Conservation (phyloP, 2,329 filamentous ascomycete species). For the Exophiala spinifera region DNA sequence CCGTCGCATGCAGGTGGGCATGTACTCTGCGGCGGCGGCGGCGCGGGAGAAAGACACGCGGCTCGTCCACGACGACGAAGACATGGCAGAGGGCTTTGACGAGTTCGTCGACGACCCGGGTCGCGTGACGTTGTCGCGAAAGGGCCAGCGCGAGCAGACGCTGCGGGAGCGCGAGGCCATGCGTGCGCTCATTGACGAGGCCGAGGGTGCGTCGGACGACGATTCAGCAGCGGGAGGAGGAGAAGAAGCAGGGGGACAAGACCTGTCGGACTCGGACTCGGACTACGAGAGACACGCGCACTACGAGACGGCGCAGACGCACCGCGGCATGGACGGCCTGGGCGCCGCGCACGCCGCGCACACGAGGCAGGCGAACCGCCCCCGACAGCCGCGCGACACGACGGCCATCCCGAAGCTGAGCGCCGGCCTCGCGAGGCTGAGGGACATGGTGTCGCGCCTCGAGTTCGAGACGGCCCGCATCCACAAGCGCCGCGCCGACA, state of each 20-base stretch:
- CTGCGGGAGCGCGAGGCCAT: constrained; percentile 62
- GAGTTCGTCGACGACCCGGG: constrained; percentile 79
- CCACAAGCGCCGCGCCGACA: constrained; percentile 20
- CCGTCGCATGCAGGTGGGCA: constrained; percentile 34
- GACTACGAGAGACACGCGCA: constrained; percentile 66
- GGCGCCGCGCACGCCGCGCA: constrained; percentile 12
- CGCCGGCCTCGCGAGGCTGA: constrained; percentile 20
- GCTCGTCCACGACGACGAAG: constrained; percentile 81
- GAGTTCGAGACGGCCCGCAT: constrained; percentile 20
- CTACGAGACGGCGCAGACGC: constrained; percentile 83
- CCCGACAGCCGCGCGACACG: constrained; percentile 24
- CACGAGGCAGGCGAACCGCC: constrained; percentile 19
- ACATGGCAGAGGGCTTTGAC: constrained; percentile 90
- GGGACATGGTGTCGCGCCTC: constrained; percentile 21
- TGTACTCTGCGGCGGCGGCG: constrained; percentile 29
- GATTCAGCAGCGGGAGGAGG: no score
- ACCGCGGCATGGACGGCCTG: constrained; percentile 77
- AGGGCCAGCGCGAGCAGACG: constrained; percentile 47
- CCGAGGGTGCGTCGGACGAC: constrained; percentile 60
- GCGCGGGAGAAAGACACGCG: constrained; percentile 66
- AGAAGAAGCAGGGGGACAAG: no score
- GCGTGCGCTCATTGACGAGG: constrained; percentile 75
- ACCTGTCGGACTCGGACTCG: constrained; percentile 51
- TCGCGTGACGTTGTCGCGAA: constrained; percentile 70
- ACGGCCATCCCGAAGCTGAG: constrained; percentile 26